Evolutionary conservation across 768 basidiomycete species (phyloP).

Genomic region (Podaxis pistillaris): DNA sequence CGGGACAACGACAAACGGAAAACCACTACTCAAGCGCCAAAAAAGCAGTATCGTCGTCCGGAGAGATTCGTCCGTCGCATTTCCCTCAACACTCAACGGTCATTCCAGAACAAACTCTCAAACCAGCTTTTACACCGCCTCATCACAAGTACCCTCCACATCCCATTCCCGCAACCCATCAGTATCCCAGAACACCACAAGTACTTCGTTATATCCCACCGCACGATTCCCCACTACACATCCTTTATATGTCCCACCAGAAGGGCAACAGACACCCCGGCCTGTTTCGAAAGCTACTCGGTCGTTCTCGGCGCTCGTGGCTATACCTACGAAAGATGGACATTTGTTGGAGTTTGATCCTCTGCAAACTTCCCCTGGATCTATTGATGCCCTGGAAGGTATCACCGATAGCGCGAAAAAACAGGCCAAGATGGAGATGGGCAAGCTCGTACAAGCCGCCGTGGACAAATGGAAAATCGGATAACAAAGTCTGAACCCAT

Average conservation of each 20-base stretch:
- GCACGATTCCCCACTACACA: constrained; percentile 29
- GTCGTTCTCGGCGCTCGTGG: constrained; percentile 58
- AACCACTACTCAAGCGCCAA: constrained; percentile 40
- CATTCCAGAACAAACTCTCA: constrained; percentile 56
- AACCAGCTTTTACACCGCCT: constrained; percentile 41
- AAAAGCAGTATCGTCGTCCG: constrained; percentile 64
- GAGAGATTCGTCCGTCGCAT: constrained; percentile 49
- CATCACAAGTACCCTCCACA: constrained; percentile 33
- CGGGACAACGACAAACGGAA: constrained; percentile 16
- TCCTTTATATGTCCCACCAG: constrained; percentile 22
- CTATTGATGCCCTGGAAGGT: constrained; percentile 74
- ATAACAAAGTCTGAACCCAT: constrained; percentile 17
- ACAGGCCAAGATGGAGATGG: constrained; percentile 76
- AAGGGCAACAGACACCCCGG: constrained; percentile 30
- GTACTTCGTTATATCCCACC: constrained; percentile 17
- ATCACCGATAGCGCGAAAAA: constrained; percentile 83
- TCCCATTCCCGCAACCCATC: constrained; percentile 41
- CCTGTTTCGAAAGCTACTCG: constrained; percentile 31
- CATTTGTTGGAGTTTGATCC: constrained; percentile 86
- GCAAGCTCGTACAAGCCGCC: constrained; percentile 65
- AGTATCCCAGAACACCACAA: constrained; percentile 19
- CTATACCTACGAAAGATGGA: constrained; percentile 80
- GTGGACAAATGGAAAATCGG: constrained; percentile 75
- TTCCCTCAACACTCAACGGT: constrained; percentile 27
- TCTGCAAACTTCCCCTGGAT: constrained; percentile 64